Conservation (phyloP, 441 rosid genomes). For the Eutrema salsugineum region DNA sequence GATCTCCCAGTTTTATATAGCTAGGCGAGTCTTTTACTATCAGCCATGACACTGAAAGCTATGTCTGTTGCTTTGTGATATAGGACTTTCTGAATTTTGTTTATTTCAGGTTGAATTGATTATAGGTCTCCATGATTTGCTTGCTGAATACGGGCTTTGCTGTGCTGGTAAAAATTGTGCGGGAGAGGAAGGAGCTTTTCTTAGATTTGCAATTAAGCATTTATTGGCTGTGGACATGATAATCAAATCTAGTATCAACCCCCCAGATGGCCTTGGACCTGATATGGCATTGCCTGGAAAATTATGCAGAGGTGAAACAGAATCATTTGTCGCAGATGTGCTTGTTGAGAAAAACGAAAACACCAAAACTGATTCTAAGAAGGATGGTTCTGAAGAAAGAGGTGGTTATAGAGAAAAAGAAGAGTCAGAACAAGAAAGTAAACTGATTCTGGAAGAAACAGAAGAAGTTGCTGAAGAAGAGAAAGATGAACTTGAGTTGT, state of each 20-base stretch:
- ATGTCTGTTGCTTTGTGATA: conserved; percentile 15
- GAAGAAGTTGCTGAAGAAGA: conserved; percentile 73
- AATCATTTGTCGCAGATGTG: conserved; percentile 37
- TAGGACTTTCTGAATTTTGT: conserved; percentile 6
- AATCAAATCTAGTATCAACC: conserved; percentile 65
- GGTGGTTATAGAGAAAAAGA: conserved; percentile 26
- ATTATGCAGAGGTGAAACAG: conserved; percentile 37
- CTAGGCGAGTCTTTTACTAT: neutral
- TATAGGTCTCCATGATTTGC: conserved; percentile 86
- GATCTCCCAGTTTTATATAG: conserved; percentile 7
- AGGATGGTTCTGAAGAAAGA: conserved; percentile 41
- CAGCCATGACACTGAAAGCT: conserved; percentile 13
- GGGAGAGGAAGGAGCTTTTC: conserved; percentile 93
- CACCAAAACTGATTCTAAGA: conserved; percentile 32
- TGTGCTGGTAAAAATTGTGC: conserved; percentile 78
- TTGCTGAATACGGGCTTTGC: conserved; percentile 95
- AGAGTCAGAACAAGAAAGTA: conserved; percentile 38
- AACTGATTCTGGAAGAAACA: conserved; percentile 35
- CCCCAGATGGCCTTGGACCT: conserved; percentile 38
- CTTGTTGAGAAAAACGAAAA: conserved; percentile 44
- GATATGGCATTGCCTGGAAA: conserved; percentile 43
- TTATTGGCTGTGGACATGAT: conserved; percentile 92
- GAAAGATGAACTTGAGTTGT: conserved; percentile 85
- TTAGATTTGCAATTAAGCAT: conserved; percentile 94
- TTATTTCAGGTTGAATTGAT: conserved; percentile 79